Percentiles rank a stretch among this genome's conserved stretches.
Conservation (phyloP, 2,329 filamentous ascomycete species). For the Venturiaceae sp. region DNA sequence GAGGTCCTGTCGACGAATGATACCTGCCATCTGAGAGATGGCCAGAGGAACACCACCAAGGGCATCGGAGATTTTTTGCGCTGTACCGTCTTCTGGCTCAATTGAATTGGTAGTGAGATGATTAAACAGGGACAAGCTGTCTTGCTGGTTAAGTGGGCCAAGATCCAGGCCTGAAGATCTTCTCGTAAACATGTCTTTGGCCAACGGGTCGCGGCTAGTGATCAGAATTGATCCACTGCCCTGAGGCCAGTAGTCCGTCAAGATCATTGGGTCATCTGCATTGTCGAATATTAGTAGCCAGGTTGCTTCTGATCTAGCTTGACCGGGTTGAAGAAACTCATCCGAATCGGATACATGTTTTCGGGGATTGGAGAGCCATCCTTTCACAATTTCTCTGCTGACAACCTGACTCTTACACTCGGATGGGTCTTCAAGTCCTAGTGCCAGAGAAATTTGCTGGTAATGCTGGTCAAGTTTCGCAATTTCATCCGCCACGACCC, state of each 20-base stretch:
- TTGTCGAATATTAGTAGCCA: slow-evolving; percentile 1
- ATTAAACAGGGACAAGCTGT: background rate
- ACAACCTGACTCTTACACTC: too few species aligned
- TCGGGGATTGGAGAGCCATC: too few species aligned
- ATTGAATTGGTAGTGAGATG: background rate
- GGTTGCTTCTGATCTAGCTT: too few species aligned
- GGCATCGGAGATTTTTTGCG: background rate
- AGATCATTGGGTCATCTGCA: background rate
- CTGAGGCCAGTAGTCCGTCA: background rate
- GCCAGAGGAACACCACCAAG: background rate
- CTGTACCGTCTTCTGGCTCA: background rate
- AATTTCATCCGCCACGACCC: too few species aligned
- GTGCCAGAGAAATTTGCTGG: too few species aligned
- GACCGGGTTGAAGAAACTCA: too few species aligned
- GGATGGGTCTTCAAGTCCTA: too few species aligned
- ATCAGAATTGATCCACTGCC: background rate
- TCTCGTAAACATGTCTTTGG: too few species aligned
- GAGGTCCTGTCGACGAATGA: background rate
- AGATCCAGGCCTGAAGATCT: too few species aligned
- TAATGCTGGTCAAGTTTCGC: too few species aligned
- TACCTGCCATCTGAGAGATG: background rate
- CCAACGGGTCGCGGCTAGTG: background rate
- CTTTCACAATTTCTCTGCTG: too few species aligned
- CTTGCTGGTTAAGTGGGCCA: background rate
- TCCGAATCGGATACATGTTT: too few species aligned